phyloP scores from a whole-genome alignment of 352 stramenopile species.

The Aphanomyces stellatus region DNA sequence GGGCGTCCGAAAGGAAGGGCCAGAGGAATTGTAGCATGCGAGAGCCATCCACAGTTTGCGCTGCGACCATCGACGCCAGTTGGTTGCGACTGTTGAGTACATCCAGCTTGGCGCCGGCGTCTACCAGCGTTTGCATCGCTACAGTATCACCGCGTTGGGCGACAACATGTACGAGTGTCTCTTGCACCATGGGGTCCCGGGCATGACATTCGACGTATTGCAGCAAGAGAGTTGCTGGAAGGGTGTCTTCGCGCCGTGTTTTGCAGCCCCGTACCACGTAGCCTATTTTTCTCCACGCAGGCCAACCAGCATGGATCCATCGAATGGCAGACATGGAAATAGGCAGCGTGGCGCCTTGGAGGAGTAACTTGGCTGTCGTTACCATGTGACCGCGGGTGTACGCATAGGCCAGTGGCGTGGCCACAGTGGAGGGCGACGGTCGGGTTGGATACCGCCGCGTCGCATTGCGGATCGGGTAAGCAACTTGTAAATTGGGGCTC shows the following conservation, averaged over 20 bases:
- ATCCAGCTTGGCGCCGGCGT: neutral
- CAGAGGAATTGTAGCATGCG: neutral
- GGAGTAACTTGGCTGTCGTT: slow-evolving; percentile 8
- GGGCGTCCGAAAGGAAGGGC: neutral
- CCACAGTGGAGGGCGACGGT: neutral
- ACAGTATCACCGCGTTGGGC: neutral
- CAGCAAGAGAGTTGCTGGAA: neutral
- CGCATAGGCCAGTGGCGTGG: neutral
- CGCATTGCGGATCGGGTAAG: neutral
- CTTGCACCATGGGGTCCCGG: neutral
- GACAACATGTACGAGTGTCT: slow-evolving; percentile 12
- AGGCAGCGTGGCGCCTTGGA: neutral
- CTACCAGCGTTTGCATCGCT: neutral
- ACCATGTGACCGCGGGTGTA: neutral
- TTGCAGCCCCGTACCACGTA: neutral
- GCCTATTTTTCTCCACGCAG: slow-evolving; percentile 7
- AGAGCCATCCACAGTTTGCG: neutral
- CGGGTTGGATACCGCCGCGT: too few species aligned
- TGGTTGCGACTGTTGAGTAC: slow-evolving; percentile 3
- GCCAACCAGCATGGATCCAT: neutral
- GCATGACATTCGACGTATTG: neutral
- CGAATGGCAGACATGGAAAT: neutral
- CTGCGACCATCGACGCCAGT: neutral
- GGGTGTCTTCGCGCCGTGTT: too few species aligned
- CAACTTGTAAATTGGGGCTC: neutral